Base-by-base conservation (phyloP, 371 early-diverging fungal genomes). In the Fennellomyces sp. region DNA sequence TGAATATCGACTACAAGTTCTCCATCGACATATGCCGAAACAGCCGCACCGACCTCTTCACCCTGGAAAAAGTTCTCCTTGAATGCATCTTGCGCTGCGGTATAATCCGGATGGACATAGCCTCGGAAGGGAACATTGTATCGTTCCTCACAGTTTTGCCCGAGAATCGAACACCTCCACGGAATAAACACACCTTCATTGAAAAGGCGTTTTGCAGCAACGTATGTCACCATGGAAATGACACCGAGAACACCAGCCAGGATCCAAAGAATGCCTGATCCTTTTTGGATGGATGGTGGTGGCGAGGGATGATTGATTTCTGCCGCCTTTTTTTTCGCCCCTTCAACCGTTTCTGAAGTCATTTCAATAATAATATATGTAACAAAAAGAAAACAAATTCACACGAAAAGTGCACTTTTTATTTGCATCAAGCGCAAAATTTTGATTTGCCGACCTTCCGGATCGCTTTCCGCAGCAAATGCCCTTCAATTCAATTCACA, bases 1-100 rank as follows among this genome's bases (percentile, higher is more conserved):
- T 74, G 72, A 15, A 91, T 70, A 58, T 89, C 84, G 0, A 88
- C 73, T 1, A 90, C 87, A 5, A 76, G 71, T 8, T 72, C 35
- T 0, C 84, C 87, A 57, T 87, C 80, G 11, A 83, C 82, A 61
- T 79, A 82, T 5, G 74, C 81, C 0, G 83, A 65, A 23, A 87
- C 65, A 4, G 73, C 63, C 5, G 86, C 83, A 2, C 87, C 87
- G 11, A 87, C 66, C 30, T 87, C 86, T 17, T 70, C 61, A 0
- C 76, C 67, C 7, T 58, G 33, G 5, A 59, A 29, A 23, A 84
- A 64, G 25, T 74, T 69, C 1, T 65, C 50, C 23, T 65, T 47
- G 42, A 82, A 82, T 23, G 70, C 58, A 17, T 63, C 56, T 12
- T 71, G 8, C 0, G 69, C 71, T 2, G 65, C 63, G 0, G 56